Evolutionary conservation across 805 yeast genomes (phyloP).

Genomic region (Candida boidinii): DNA sequence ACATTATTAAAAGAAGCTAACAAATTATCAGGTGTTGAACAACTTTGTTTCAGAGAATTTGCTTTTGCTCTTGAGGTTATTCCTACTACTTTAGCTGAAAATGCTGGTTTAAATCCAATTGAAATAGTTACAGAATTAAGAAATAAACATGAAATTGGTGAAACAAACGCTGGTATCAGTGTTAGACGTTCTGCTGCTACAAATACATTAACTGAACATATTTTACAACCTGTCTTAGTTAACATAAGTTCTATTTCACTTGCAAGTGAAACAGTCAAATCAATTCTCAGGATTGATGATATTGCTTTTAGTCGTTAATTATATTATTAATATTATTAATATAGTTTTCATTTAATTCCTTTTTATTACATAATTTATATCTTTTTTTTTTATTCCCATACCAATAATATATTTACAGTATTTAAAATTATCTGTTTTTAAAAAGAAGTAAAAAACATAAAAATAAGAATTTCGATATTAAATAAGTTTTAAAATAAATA

Average conservation of each 20-base stretch:
- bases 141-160: constrained; percentile 86
- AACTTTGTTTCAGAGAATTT: constrained; percentile 85
- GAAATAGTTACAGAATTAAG: constrained; percentile 88
- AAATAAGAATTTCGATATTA: no score
- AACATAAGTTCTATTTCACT: constrained; percentile 89
- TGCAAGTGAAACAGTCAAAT: constrained; percentile 95
- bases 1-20: constrained; percentile 64
- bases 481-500: no score
- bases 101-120: constrained; percentile 88
- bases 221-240: constrained; percentile 92
- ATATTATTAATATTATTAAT: not conserved
- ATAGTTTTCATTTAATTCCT: not conserved
- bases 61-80: constrained; percentile 88
- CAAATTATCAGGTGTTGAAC: constrained; percentile 74
- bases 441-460: no score
- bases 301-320: constrained; percentile 78
- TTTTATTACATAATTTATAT: not conserved
- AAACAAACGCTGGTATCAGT: constrained; percentile 88
- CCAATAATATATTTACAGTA: no score
- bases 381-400: not conserved
- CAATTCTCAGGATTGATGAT: constrained; percentile 93
- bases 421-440: not conserved
- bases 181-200: constrained; percentile 91
- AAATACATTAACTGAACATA: constrained; percentile 88
- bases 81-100: constrained; percentile 91